A percentile compares a stretch with the other conserved stretches of the same genome.
Evolutionary conservation across 768 basidiomycete genomes (phyloP).

Genomic region (Amanita molliuscula): DNA sequence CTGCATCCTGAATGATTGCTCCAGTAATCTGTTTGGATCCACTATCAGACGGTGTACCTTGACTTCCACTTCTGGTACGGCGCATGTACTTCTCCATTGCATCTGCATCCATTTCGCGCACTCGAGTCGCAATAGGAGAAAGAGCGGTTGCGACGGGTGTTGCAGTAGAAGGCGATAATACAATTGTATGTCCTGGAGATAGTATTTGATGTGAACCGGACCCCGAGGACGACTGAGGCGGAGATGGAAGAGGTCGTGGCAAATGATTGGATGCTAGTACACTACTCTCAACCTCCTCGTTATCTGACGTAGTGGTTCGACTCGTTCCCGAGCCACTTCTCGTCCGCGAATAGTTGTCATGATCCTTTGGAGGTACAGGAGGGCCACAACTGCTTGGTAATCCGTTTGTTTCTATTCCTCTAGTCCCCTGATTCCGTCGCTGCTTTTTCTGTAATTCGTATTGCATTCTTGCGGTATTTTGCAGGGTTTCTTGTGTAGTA

Average conservation of each 20-base stretch:
- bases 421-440: conserved; percentile 55
- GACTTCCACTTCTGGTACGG: conserved; percentile 76
- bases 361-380: conserved; percentile 35
- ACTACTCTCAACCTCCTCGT: conserved; percentile 47
- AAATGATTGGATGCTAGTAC: conserved; percentile 36
- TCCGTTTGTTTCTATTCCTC: conserved; percentile 52
- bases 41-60: conserved; percentile 60
- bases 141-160: conserved; percentile 36
- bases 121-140: conserved; percentile 71
- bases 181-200: conserved; percentile 20
- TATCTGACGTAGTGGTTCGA: conserved; percentile 67
- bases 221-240: conserved; percentile 41
- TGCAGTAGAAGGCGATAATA: conserved; percentile 22
- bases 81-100: conserved; percentile 82
- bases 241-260: conserved; percentile 48
- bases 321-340: conserved; percentile 78
- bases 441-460: conserved; percentile 74
- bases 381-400: conserved; percentile 29
- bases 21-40: conserved; percentile 52
- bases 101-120: conserved; percentile 77
- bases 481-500: conserved; percentile 65
- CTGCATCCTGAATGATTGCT: conserved; percentile 43
- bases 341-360: conserved; percentile 41
- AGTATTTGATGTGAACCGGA: conserved; percentile 26
- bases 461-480: conserved; percentile 71